Evolutionary conservation across 148 eudicot species (phyloP).

Genomic region (Simmondsia chinensis): DNA sequence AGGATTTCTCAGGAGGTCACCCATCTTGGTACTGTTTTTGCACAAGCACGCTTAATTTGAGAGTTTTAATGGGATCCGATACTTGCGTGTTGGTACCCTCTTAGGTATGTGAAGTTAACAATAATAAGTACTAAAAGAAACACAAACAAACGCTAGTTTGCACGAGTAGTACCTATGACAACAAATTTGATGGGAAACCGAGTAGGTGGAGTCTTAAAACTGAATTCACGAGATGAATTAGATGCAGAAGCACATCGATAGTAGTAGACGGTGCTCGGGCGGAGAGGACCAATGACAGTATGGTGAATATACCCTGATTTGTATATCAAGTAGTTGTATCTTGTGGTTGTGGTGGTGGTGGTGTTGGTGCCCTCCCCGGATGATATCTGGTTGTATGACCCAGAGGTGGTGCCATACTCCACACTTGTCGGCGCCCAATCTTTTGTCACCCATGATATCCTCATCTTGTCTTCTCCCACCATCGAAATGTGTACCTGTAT

Average conservation of each 20-base stretch:
- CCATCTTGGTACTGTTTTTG: too few species aligned
- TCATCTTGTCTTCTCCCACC: conserved; percentile 53
- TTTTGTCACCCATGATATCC: conserved; percentile 64
- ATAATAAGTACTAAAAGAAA: neutral
- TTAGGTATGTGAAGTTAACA: neutral
- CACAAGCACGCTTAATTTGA: too few species aligned
- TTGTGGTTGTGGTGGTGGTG: too few species aligned
- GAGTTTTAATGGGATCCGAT: too few species aligned
- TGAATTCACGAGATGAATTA: conserved; percentile 32
- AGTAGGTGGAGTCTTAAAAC: conserved; percentile 52
- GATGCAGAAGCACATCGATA: conserved; percentile 39
- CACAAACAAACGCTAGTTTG: neutral
- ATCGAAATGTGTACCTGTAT: conserved; percentile 54
- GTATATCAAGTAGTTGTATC: conserved; percentile 32
- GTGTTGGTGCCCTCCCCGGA: too few species aligned
- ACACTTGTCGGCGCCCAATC: conserved; percentile 32
- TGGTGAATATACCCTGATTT: conserved; percentile 49
- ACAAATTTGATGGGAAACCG: conserved; percentile 53
- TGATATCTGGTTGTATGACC: conserved; percentile 18
- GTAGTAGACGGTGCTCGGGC: conserved; percentile 39
- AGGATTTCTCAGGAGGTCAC: too few species aligned
- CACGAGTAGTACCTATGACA: conserved; percentile 26
- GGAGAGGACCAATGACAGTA: conserved; percentile 45
- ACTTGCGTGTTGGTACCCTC: too few species aligned
- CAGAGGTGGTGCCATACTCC: conserved; percentile 43